A percentile compares a stretch with the other conserved stretches of the same genome.
These are phyloP conservation scores for Solanum hybrid DNA, from an alignment of 305 asterid genomes.

Conservation along the genomic window DNA sequence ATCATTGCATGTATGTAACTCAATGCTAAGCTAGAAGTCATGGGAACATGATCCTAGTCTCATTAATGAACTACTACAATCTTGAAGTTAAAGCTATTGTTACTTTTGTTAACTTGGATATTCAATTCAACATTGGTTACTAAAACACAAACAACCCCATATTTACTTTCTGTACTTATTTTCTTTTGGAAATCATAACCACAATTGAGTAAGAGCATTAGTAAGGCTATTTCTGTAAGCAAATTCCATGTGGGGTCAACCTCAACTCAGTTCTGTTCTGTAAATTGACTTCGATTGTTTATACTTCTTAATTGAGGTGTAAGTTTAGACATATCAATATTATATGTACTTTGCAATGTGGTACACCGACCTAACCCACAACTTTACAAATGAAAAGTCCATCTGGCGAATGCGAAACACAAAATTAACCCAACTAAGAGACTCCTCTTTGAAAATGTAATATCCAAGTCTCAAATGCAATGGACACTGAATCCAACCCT, in stretches of 20 bases:
- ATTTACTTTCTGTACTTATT: no score
- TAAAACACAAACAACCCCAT: neutral
- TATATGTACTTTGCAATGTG: no score
- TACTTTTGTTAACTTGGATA: no score
- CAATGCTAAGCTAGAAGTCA: no score
- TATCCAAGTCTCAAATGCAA: neutral
- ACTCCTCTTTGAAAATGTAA: neutral
- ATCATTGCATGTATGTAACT: no score
- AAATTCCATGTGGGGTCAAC: neutral
- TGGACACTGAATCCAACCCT: neutral
- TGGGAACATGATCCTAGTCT: neutral
- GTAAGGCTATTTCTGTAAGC: neutral
- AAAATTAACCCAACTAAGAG: neutral
- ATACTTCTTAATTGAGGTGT: no score
- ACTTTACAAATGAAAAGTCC: neutral
- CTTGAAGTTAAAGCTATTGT: neutral
- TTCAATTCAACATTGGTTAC: neutral
- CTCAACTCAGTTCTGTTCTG: neutral
- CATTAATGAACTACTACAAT: no score
- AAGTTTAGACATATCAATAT: no score
- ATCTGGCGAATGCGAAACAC: neutral
- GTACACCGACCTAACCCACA: neutral
- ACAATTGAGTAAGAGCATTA: neutral
- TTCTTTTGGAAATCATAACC: neutral
- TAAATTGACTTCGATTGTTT: no score